Evolutionary conservation across 305 asterid genomes (phyloP), one percentile per base, ranked within the genome.

Genomic region (Rubia tinctorum): DNA sequence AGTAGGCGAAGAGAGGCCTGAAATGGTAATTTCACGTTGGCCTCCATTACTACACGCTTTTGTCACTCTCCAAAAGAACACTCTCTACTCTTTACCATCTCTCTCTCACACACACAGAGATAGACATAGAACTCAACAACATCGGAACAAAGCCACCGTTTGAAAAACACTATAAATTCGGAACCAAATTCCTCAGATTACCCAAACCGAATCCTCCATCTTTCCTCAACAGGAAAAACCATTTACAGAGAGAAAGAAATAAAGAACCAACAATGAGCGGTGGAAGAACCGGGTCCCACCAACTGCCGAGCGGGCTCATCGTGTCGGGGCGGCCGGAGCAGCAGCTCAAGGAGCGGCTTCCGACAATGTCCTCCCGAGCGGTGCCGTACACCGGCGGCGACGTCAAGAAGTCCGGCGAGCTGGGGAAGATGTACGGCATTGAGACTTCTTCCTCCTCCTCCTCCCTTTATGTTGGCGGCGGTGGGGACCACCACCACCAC

Each of bases 361-460:
- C 87, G 0, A 86, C 90, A 34, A 84, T 81, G 81, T 83, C 87
- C 20, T 80, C 98, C 42, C 92, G 95, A 69, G 96, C 99, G 66
- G 85, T 87, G 2, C 96, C 96, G 0, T 95, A 95, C 81, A 95
- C 98, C 68, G 99, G 99, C 69, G 99, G 99, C 6, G 96, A 92
- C 73, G 91, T 95, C 15, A 90, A 87, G 86, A 90, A 83, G 58
- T 95, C 99, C 65, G 98, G 99, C 0, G 99, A 95, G 85, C 87
- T 95, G 18, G 99, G 97, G 0, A 95, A 88, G 82, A 95, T 95
- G 99, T 91, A 86, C 80, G 99, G 97, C 43, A 80, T 91, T 68
- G 96, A 86, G 27, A 30, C 20, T 30, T 62, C 67, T 66, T 73
- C 77, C 30, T 58, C 74, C 7, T 17, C 76, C 5, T 30, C 34